Conservation (phyloP, 208 protist species). For the Jaenimonas drosophilae region DNA sequence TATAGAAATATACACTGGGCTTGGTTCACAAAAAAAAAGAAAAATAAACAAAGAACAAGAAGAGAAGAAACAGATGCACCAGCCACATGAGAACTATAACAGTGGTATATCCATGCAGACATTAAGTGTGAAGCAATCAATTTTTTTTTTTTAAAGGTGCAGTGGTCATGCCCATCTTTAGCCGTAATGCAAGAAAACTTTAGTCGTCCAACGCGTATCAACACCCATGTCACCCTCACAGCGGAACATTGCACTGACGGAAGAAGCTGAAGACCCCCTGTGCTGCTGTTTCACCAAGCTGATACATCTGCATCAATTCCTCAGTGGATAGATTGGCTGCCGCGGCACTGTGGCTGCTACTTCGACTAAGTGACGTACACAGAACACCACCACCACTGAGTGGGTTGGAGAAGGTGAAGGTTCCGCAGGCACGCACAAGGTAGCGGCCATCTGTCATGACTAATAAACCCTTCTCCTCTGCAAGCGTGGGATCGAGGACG, state of each 20-base stretch:
- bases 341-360: background rate
- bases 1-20: background rate
- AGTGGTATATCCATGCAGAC: too few species aligned
- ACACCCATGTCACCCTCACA: constrained; percentile 7
- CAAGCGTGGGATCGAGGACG: constrained; percentile 49
- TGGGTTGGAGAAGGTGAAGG: constrained; percentile 64
- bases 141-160: too few species aligned
- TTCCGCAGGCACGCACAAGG: constrained; percentile 25
- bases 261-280: constrained; percentile 66
- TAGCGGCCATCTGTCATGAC: too few species aligned
- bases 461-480: too few species aligned
- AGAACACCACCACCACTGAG: constrained; percentile 31
- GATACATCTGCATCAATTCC: constrained; percentile 31
- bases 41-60: constrained; percentile 8
- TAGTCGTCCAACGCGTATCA: background rate
- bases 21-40: constrained; percentile 14
- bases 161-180: too few species aligned
- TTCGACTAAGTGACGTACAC: constrained; percentile 13
- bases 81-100: background rate
- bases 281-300: constrained; percentile 46
- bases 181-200: background rate
- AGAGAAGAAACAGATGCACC: background rate
- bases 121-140: too few species aligned
- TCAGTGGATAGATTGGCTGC: constrained; percentile 10
- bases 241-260: constrained; percentile 52